Conservation (phyloP, 2,329 filamentous ascomycete genomes). For the Colletotrichum musicola region DNA sequence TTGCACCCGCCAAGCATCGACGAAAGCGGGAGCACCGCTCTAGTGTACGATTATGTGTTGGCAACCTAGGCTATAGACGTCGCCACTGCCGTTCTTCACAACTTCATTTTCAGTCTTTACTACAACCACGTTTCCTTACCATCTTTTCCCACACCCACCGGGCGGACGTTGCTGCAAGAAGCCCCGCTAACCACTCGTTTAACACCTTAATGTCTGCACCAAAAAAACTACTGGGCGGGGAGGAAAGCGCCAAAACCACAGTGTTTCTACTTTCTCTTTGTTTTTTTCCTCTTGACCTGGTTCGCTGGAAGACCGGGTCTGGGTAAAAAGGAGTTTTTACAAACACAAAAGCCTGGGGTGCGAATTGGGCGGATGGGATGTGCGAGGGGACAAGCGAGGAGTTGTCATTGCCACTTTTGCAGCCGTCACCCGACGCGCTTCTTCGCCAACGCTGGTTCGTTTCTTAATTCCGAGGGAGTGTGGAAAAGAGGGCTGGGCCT, state of each 20-base stretch:
- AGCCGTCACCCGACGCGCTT: background rate
- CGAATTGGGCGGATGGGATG: background rate
- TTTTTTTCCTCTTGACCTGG: slow-evolving; percentile 14
- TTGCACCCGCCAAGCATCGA: background rate
- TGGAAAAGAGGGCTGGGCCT: slow-evolving; percentile 35
- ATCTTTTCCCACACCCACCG: background rate
- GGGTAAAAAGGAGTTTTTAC: slow-evolving; percentile 22
- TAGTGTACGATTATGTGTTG: slow-evolving; percentile 36
- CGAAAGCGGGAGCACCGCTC: background rate
- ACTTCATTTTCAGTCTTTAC: background rate
- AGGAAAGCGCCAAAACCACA: background rate
- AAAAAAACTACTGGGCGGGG: slow-evolving; percentile 1
- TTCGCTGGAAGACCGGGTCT: slow-evolving; percentile 32
- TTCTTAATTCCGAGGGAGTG: background rate
- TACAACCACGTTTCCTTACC: background rate
- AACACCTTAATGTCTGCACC: slow-evolving; percentile 31
- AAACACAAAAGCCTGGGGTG: slow-evolving; percentile 3
- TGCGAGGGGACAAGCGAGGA: slow-evolving; percentile 1
- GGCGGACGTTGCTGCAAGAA: slow-evolving; percentile 14
- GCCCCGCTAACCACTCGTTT: slow-evolving; percentile 16
- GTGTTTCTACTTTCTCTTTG: slow-evolving; percentile 2
- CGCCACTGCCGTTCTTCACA: background rate
- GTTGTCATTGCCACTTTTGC: background rate
- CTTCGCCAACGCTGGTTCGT: slow-evolving; percentile 1
- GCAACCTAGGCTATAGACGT: slow-evolving; percentile 8